Evolutionary conservation across 1,139 yeast genomes (phyloP), one percentile per base, ranked within the genome.

Genomic region (Yamadazyma buinensis): DNA sequence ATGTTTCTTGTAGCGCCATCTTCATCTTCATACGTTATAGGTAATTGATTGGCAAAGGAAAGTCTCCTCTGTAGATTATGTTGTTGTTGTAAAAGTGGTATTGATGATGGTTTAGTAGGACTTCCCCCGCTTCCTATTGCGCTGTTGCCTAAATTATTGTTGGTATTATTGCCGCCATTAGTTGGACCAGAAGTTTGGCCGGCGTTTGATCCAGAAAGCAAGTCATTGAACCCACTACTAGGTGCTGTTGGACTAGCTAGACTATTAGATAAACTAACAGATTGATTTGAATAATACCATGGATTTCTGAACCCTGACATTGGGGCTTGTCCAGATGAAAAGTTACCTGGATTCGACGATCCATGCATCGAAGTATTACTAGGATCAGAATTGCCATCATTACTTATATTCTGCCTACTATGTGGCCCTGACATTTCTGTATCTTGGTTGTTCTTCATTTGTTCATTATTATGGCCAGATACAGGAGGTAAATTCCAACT

Each of bases 1-100:
- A 47, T 51, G 12, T 46, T 28, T 18, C 28, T 34, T 4, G 30
- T 13, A 12, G 35, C 36, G 15, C 24, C 30, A 25, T 49, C 49
- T 17, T 59, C 67, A 36, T 64, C 51, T 49, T 75, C 80, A 47
- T 71, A 75, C 1, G 81, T 75, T 3, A 73, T 67, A 20, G 80
- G 78, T 14, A 75, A 55, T 39, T 67, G 72, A 45, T 65, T 67
- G 12, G 73, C 65, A 41, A 66, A 68, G 37, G 59, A 62, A 54
- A 47, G 65, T 46, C 67, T 64, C 39, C 68, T 41, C 47, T 56
- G 56, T 37, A 55, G 65, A 25, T 35, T 52, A 7, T 30, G 33
- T 17, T 22, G 32, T 35, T 49, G 54, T 32, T 44, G 52, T 37
- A 59, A 46, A 30, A 57, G 39, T 9, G 66, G 60, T 15, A 52